Conservation (phyloP, 2,329 filamentous ascomycete species). For the Emergomyces pasteurianus region DNA sequence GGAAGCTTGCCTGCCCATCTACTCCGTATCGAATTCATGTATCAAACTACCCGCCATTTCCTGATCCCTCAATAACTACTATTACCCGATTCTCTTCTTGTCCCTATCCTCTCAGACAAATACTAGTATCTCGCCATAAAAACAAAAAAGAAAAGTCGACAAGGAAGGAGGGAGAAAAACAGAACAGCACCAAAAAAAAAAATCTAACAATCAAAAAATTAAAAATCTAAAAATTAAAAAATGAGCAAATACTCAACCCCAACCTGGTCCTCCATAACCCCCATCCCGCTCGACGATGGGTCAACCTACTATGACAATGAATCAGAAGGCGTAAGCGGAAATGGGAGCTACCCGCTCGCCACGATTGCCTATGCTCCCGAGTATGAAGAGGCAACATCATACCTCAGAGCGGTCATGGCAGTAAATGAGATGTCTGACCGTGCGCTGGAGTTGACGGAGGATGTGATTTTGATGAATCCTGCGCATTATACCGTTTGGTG, state of each 20-base stretch:
- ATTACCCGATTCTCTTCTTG: neutral
- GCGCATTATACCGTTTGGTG: slow-evolving; percentile 97
- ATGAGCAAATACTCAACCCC: slow-evolving; percentile 47
- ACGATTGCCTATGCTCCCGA: slow-evolving; percentile 82
- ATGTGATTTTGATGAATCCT: slow-evolving; percentile 85
- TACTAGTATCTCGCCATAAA: neutral
- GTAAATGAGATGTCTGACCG: slow-evolving; percentile 70
- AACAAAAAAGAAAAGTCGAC: neutral
- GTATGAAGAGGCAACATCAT: slow-evolving; percentile 85
- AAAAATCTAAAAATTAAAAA: too few relatives aligned
- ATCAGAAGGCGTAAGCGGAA: neutral
- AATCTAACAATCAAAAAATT: too few relatives aligned
- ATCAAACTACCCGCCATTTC: neutral
- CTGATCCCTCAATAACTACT: neutral
- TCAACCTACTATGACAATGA: slow-evolving; percentile 21
- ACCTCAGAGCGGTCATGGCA: slow-evolving; percentile 89
- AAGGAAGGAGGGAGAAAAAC: too few relatives aligned
- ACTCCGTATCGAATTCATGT: too few relatives aligned
- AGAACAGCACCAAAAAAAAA: too few relatives aligned
- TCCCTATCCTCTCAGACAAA: neutral
- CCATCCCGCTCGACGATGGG: slow-evolving; percentile 68
- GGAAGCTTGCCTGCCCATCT: neutral
- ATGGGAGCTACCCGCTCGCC: slow-evolving; percentile 53
- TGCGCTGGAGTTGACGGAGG: slow-evolving; percentile 68
- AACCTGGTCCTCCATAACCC: slow-evolving; percentile 67